Evolutionary conservation across 208 protist genomes (phyloP).

Genomic region (Leishmania arabica): DNA sequence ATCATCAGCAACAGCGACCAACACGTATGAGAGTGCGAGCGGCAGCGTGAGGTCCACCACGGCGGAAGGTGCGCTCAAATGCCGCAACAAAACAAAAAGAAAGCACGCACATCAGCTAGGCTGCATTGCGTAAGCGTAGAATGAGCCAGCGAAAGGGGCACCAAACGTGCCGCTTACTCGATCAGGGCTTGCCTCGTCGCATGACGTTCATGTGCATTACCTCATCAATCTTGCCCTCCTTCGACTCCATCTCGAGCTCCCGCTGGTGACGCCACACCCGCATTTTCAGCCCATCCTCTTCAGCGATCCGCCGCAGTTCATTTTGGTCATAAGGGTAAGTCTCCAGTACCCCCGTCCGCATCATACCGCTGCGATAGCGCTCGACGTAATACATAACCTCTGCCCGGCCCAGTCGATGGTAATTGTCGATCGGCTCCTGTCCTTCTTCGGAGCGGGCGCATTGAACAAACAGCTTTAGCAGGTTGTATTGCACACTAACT

Average conservation of each 20-base stretch:
- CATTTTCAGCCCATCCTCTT: constrained; percentile 86
- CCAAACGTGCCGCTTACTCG: neutral
- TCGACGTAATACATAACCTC: constrained; percentile 89
- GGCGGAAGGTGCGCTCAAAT: neutral
- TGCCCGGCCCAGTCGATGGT: constrained; percentile 48
- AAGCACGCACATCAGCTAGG: neutral
- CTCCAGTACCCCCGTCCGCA: constrained; percentile 63
- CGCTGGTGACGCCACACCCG: constrained; percentile 85
- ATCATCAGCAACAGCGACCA: neutral
- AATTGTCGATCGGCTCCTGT: constrained; percentile 66
- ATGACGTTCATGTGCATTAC: constrained; percentile 63
- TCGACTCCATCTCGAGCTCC: constrained; percentile 70
- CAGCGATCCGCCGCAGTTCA: constrained; percentile 57
- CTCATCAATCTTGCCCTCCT: constrained; percentile 77
- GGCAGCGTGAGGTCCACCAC: too few relatives aligned
- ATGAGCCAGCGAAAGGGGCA: neutral
- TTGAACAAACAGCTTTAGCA: constrained; percentile 39
- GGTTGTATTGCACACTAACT: constrained; percentile 38
- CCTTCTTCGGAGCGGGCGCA: constrained; percentile 59
- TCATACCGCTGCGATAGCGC: constrained; percentile 76
- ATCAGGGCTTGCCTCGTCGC: constrained; percentile 17
- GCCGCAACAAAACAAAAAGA: neutral
- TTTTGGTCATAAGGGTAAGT: constrained; percentile 83
- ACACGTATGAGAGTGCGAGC: neutral
- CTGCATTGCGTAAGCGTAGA: neutral